These are phyloP conservation scores for Hypomontagnella monticulosa DNA, from an alignment of 495 filamentous ascomycete genomes.

Conservation along the genomic window DNA sequence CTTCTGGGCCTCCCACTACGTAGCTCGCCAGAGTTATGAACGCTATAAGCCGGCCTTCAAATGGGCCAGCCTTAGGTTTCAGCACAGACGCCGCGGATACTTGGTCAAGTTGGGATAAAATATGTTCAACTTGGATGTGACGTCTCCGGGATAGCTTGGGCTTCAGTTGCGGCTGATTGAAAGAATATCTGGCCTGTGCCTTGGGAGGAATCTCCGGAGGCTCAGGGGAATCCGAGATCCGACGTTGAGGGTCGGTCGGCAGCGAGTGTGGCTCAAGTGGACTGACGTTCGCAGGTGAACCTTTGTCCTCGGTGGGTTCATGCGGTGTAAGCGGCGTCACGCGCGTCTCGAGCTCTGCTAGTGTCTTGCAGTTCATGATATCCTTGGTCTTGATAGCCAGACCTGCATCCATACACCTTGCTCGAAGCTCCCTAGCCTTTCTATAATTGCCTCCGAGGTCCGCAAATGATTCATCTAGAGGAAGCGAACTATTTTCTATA, in stretches of 20 bases:
- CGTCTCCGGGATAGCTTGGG: constrained; percentile 36
- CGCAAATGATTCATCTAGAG: constrained; percentile 49
- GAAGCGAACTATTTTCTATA: constrained; percentile 34
- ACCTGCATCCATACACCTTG: constrained; percentile 49
- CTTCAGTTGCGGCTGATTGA: constrained; percentile 23
- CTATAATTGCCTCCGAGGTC: constrained; percentile 53
- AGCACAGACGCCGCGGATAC: constrained; percentile 52
- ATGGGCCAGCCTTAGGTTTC: constrained; percentile 57
- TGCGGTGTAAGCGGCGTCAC: constrained; percentile 30
- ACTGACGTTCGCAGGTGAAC: constrained; percentile 13
- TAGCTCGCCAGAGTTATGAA: constrained; percentile 50
- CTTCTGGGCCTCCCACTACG: constrained; percentile 33
- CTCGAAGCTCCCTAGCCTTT: constrained; percentile 47
- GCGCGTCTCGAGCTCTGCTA: constrained; percentile 50
- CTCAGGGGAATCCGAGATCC: not conserved
- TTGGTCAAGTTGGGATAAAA: constrained; percentile 26
- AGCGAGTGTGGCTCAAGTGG: constrained; percentile 22
- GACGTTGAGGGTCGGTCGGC: not conserved
- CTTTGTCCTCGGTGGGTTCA: not conserved
- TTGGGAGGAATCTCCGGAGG: constrained; percentile 38
- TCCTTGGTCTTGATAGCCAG: constrained; percentile 51
- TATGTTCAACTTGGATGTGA: constrained; percentile 35
- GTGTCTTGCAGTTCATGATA: constrained; percentile 52
- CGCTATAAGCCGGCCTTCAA: constrained; percentile 57
- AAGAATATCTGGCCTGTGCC: constrained; percentile 26